Evolutionary conservation across 192 early-diverging fungal species (phyloP).

Genomic region (Coemansia reversa): DNA sequence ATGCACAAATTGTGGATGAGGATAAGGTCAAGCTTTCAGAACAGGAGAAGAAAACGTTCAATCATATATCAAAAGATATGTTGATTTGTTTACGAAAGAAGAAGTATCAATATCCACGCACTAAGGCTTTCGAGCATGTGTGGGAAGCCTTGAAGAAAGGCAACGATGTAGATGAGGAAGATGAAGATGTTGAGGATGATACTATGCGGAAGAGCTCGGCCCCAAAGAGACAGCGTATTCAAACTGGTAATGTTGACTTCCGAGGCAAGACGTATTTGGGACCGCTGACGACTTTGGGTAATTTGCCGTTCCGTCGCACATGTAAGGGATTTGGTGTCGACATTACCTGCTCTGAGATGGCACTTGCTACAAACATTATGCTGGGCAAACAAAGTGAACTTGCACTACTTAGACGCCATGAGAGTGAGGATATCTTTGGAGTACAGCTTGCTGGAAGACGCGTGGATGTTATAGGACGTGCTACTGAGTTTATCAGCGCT

Average conservation of each 20-base stretch:
- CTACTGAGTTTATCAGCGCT: conserved; percentile 68
- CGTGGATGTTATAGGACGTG: conserved; percentile 58
- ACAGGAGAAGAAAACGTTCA: conserved; percentile 10
- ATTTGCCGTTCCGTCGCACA: conserved; percentile 92
- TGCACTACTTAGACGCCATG: conserved; percentile 82
- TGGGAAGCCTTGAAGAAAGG: not conserved
- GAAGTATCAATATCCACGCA: conserved; percentile 48
- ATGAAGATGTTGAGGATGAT: not conserved
- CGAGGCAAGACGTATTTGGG: conserved; percentile 89
- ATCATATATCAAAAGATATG: conserved; percentile 21
- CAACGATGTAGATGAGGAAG: not conserved
- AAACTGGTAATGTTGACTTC: conserved; percentile 60
- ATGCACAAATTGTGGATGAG: conserved; percentile 60
- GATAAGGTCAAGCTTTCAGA: conserved; percentile 20
- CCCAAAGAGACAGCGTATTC: conserved; percentile 9
- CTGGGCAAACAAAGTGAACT: conserved; percentile 74
- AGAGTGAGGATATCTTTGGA: conserved; percentile 88
- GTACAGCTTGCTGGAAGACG: conserved; percentile 80
- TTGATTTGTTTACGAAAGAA: conserved; percentile 36
- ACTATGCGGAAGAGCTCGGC: not conserved
- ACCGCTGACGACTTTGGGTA: conserved; percentile 96
- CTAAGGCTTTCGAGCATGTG: conserved; percentile 35
- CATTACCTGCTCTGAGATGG: conserved; percentile 98
- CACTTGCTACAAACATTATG: conserved; percentile 65
- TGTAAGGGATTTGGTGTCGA: conserved; percentile 94